A percentile compares a stretch with the other conserved stretches of the same genome.
Evolutionary conservation across 2,329 filamentous ascomycete genomes (phyloP).

Genomic region (Fusarium continuum): DNA sequence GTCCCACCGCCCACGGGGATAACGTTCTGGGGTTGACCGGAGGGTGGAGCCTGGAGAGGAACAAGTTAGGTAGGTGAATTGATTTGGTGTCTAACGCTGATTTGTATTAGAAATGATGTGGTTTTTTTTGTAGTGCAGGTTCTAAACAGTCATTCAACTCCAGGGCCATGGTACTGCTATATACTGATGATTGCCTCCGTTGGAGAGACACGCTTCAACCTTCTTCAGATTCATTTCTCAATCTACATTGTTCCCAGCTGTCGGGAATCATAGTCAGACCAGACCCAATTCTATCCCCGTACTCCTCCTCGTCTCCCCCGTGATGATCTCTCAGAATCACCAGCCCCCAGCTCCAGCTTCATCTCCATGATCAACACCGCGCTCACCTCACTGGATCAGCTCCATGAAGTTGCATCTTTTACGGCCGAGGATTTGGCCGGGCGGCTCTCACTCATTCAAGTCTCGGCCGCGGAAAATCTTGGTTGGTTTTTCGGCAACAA

Average conservation of each 20-base stretch:
- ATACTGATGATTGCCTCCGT: accelerated
- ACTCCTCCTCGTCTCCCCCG: background rate
- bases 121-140: background rate
- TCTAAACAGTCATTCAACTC: background rate
- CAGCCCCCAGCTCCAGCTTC: too few species aligned
- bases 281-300: slow-evolving; percentile 4
- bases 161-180: background rate
- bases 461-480: background rate
- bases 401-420: slow-evolving; percentile 24
- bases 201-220: accelerated
- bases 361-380: slow-evolving; percentile 1
- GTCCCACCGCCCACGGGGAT: slow-evolving; percentile 15
- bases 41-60: background rate
- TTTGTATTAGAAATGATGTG: slow-evolving; percentile 2
- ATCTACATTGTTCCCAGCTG: too few species aligned
- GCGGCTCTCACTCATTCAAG: background rate
- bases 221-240: accelerated
- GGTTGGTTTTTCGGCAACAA: background rate
- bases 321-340: background rate
- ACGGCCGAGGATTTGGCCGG: slow-evolving; percentile 21
- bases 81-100: background rate
- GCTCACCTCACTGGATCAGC: background rate
- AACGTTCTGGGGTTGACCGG: slow-evolving; percentile 15
- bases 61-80: background rate
- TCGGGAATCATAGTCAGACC: background rate